Evolutionary conservation across 129 eudicot species (phyloP).

Genomic region (Heracleum sosnowskyi): DNA sequence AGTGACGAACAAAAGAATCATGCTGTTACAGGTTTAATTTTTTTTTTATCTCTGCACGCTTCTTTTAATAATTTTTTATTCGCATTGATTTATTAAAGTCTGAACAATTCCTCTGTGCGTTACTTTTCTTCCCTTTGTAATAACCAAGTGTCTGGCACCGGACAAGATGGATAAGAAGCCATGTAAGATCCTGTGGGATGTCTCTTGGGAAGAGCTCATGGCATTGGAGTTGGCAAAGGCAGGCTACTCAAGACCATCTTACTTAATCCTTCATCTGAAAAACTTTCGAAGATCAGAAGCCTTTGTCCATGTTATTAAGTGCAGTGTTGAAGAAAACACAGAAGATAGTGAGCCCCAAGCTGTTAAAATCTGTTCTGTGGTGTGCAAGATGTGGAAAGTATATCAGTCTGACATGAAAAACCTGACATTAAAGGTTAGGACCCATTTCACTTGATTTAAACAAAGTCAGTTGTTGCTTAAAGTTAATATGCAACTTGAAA

Average conservation of each 20-base stretch:
- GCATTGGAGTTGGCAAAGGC: slow-evolving; percentile 85
- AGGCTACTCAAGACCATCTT: slow-evolving; percentile 65
- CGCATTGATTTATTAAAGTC: slow-evolving; percentile 9
- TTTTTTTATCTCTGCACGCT: neutral
- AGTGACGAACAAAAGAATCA: slow-evolving; percentile 76
- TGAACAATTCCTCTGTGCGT: neutral
- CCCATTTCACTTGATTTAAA: neutral
- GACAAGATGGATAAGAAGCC: slow-evolving; percentile 84
- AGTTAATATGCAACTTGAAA: neutral
- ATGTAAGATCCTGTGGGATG: slow-evolving; percentile 98
- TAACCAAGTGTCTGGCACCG: slow-evolving; percentile 57
- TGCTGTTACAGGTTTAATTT: slow-evolving; percentile 93
- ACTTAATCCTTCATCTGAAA: slow-evolving; percentile 74
- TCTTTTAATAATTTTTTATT: neutral
- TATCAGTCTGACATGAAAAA: slow-evolving; percentile 51
- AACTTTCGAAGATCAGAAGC: slow-evolving; percentile 55
- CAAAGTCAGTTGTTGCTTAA: neutral
- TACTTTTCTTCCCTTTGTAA: slow-evolving; percentile 8
- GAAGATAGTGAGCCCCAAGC: slow-evolving; percentile 64
- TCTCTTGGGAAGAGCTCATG: slow-evolving; percentile 89
- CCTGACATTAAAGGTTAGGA: slow-evolving; percentile 43
- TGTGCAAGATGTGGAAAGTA: slow-evolving; percentile 82
- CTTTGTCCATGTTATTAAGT: slow-evolving; percentile 82
- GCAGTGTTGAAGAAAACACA: slow-evolving; percentile 54
- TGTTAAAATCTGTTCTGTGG: slow-evolving; percentile 61